Conservation (phyloP, 73 alveolate genomes). For the Paramecium primaurelia region DNA sequence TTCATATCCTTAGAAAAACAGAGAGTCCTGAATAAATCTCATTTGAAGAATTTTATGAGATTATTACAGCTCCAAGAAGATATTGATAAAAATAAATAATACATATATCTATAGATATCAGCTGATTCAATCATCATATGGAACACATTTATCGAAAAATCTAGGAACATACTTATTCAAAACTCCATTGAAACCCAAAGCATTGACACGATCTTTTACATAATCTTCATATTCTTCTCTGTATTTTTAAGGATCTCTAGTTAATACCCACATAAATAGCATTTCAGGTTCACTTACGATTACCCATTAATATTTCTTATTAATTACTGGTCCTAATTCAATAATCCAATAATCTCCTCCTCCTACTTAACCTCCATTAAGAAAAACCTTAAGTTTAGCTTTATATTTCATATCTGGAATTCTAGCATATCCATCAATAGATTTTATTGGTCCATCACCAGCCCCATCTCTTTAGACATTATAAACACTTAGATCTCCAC, state of each 20-base stretch:
- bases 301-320: slow-evolving; percentile 27
- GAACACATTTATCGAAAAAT: neutral
- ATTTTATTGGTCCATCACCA: slow-evolving; percentile 8
- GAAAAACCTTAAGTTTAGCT: neutral
- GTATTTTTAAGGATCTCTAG: neutral
- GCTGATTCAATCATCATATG: slow-evolving; percentile 45
- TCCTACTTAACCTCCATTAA: neutral
- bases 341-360: slow-evolving; percentile 45
- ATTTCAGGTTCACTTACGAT: slow-evolving; percentile 39
- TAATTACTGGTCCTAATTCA: neutral
- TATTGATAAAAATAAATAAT: slow-evolving; percentile 17
- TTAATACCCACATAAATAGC: slow-evolving; percentile 27
- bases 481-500: slow-evolving; percentile 20
- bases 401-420: neutral
- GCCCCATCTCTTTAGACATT: neutral
- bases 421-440: slow-evolving; percentile 30
- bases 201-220: neutral
- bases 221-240: slow-evolving; percentile 29
- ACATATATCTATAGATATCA: neutral
- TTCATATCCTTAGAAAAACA: slow-evolving; percentile 35
- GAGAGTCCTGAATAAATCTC: slow-evolving; percentile 15
- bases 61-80: slow-evolving; percentile 55
- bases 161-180: slow-evolving; percentile 28
- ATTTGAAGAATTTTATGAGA: slow-evolving; percentile 47
- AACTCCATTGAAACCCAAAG: slow-evolving; percentile 14